Conservation (phyloP, 2,329 filamentous ascomycete species). For the Aspergillus tamarii region DNA sequence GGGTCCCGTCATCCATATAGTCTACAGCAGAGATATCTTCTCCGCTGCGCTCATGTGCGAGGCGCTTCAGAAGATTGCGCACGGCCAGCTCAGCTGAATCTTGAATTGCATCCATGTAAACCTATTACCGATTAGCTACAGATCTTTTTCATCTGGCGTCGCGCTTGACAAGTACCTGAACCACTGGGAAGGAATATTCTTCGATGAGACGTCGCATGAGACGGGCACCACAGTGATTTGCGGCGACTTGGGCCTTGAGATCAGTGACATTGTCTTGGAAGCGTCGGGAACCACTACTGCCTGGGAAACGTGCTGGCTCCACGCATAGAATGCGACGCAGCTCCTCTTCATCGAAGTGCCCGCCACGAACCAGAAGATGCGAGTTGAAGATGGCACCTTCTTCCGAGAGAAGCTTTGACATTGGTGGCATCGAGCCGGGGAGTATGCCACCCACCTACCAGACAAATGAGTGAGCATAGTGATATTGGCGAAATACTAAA, state of each 20-base stretch:
- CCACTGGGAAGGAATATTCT: constrained; percentile 72
- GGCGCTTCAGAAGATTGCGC: constrained; percentile 68
- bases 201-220: constrained; percentile 71
- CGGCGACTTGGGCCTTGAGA: constrained; percentile 78
- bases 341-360: constrained; percentile 69
- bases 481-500: no score
- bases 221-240: constrained; percentile 79
- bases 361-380: constrained; percentile 35
- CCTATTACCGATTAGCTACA: no score
- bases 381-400: constrained; percentile 42
- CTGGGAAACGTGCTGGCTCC: constrained; percentile 68
- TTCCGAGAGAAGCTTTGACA: constrained; percentile 39
- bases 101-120: constrained; percentile 77
- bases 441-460: no score
- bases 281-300: constrained; percentile 74
- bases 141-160: no score
- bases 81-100: constrained; percentile 75
- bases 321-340: constrained; percentile 67
- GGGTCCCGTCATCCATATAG: constrained; percentile 83
- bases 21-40: constrained; percentile 71
- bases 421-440: constrained; percentile 64
- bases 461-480: no score
- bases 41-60: constrained; percentile 55
- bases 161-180: constrained; percentile 56
- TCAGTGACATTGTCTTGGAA: constrained; percentile 80